Base-by-base conservation (phyloP, 495 filamentous ascomycete species). In the Penicillium waksmanii region DNA sequence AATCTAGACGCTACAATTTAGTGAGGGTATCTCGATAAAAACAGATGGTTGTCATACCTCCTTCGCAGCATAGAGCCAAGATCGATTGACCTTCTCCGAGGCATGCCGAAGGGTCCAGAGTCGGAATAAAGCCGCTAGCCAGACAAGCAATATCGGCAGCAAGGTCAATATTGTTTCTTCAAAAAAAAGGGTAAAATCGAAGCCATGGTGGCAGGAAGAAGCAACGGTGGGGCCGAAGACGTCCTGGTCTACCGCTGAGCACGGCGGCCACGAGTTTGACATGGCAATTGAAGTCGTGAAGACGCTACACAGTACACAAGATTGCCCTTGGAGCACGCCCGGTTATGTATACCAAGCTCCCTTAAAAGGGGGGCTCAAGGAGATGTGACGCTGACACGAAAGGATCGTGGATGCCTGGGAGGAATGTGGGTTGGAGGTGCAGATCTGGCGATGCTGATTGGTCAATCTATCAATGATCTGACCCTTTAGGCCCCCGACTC, bases 151-250 rank as follows among this genome's bases (percentile, higher is more conserved):
- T 7, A 65, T 33, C 3, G 62, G 66, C 36, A 66, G 34, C 1
- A 66, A 38, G 11, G 63, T 59, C 11, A 68, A 51, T 4, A 68
- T 55, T n/a, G 50, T 60, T 46, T 68, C 56, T 53, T 68, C 66
- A 35, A 68, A 68, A 5, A 63, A 40, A 19, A 68, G 50, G 15
- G 66, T 68, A 43, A 66, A 67, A 40, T 68, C 66, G 23, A 65
- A 65, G 12, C 59, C 66, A 61, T 63, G 51, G 34, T 36, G 59
- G 53, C 66, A 68, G 6, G 53, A 42, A 11, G 18, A 8, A 43
- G 53, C 44, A 25, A 68, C 57, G 27, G 49, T 52, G 27, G 66
- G 66, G 53, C 66, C 66, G 48, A 68, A 68, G 18, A 55, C 23
- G 34, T 66, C 59, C 47, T 66, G 52, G 44, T 62, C 56, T 19